phyloP scores from a whole-genome alignment of 495 filamentous ascomycete species.

The Astrothelium subdiscretum region DNA sequence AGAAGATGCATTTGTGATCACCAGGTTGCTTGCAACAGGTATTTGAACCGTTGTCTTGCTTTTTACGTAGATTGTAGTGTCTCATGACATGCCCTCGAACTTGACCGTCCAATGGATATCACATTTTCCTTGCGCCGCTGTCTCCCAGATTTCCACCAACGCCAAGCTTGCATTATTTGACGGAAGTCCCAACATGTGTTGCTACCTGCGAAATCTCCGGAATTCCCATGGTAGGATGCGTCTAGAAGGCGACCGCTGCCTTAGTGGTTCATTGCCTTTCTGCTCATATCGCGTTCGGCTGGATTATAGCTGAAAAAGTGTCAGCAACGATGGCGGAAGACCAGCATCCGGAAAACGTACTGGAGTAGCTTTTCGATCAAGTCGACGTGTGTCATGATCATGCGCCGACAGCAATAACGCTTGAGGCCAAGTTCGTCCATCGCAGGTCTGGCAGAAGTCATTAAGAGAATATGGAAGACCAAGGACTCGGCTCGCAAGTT shows the following conservation, averaged over 20 bases:
- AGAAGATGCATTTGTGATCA: too few relatives aligned
- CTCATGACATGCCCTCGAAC: background rate
- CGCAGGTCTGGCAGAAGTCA: constrained; percentile 50
- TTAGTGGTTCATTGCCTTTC: background rate
- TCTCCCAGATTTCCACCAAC: background rate
- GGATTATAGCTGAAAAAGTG: constrained; percentile 13
- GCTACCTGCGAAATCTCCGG: background rate
- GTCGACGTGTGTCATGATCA: constrained; percentile 99
- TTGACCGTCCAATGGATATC: background rate
- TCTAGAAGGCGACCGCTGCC: background rate
- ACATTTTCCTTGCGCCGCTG: background rate
- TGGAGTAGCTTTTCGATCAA: constrained; percentile 95
- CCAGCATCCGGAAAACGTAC: constrained; percentile 34
- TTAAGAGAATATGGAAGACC: background rate
- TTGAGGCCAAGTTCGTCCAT: constrained; percentile 89
- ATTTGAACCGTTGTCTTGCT: too few relatives aligned
- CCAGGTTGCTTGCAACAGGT: too few relatives aligned
- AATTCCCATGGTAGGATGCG: background rate
- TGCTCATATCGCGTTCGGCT: constrained; percentile 15
- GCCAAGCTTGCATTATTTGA: background rate
- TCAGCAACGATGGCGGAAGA: background rate
- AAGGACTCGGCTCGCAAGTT: background rate
- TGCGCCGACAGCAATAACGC: constrained; percentile 93
- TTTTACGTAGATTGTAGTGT: background rate
- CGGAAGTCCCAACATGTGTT: background rate